Percentiles rank a stretch among this genome's conserved stretches.
phyloP scores from a whole-genome alignment of 257 asterid genomes.

The Fraxinus anomala region DNA sequence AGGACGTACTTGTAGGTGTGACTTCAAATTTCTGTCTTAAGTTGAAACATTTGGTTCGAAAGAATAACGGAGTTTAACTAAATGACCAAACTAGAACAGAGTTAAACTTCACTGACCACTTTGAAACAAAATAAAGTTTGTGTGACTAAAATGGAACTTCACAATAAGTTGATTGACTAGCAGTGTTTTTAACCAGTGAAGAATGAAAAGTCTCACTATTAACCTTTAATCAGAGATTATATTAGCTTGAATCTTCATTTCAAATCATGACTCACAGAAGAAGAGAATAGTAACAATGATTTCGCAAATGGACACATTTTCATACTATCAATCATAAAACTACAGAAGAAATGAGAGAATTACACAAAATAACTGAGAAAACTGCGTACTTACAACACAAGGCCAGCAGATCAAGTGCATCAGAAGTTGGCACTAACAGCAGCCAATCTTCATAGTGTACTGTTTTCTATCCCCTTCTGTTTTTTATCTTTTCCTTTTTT shows the following conservation, averaged over 20 bases:
- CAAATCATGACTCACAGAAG: background rate
- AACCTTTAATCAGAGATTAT: background rate
- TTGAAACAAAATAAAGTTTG: background rate
- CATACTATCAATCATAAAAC: background rate
- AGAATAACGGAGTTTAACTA: background rate
- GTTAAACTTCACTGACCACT: background rate
- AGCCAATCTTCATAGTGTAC: conserved; percentile 23
- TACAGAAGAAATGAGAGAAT: background rate
- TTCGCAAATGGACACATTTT: background rate
- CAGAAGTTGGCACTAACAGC: conserved; percentile 26
- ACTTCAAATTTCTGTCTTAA: background rate
- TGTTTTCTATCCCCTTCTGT: conserved; percentile 16
- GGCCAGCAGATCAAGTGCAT: conserved; percentile 32
- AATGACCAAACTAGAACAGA: background rate
- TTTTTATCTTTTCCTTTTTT: conserved; percentile 14
- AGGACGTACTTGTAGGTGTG: background rate
- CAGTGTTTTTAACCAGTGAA: too few relatives aligned
- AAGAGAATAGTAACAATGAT: background rate
- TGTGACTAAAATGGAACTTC: background rate
- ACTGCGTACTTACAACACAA: conserved; percentile 38
- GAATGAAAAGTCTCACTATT: background rate
- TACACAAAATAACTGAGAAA: conserved; percentile 26
- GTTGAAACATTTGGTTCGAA: background rate
- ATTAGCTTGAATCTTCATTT: background rate
- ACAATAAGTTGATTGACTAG: too few relatives aligned